Evolutionary conservation across 148 eudicot species (phyloP), one percentile per base, ranked within the genome.

Genomic region (Salicornia ramosissima): DNA sequence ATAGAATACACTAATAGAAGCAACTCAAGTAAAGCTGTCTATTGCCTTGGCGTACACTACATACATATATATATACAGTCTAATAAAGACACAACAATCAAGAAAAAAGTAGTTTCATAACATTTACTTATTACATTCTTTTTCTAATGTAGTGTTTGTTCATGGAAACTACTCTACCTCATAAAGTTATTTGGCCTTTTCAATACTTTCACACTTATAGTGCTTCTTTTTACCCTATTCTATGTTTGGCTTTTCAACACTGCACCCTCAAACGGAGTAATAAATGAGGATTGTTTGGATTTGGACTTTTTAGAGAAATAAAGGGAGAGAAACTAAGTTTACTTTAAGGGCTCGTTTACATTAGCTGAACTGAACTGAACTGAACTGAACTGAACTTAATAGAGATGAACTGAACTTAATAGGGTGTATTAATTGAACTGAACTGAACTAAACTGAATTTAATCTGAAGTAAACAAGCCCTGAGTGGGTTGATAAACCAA

Each of bases 251-350:
- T 64, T 64, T 40, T 25, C 51, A 45, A 31, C 24, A 12, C 31
- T 21, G 36, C 29, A 1, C 24, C 29, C 22, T 22, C 24, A 29
- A 15, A 34, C 29, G n/a, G n/a, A n/a, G n/a, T n/a, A n/a, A n/a
- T 31, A 53, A 36, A 3, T 36, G 55, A 31, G 19, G 6, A 30
- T 64, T 71, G 79, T 71, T 70, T 76, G 51, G 60, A 58, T 49
- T 71, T 64, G 71, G 75, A 76, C 75, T 64, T 76, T 61, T 34
- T 8, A 34, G 36, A 13, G 60, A 5, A 29, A 40, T 14, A 10
- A 49, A 16, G 10, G 22, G 21, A 31, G 22, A 16, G 28, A n/a
- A 33, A 33, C 13, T 31, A 31, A 60, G 51, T 18, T 12, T n/a
- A n/a, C n/a, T n/a, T n/a, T n/a, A n/a, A n/a, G n/a, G n/a, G n/a